These are phyloP conservation scores for Lactifluus rugatus DNA, from an alignment of 768 basidiomycete species.

Conservation along the genomic window DNA sequence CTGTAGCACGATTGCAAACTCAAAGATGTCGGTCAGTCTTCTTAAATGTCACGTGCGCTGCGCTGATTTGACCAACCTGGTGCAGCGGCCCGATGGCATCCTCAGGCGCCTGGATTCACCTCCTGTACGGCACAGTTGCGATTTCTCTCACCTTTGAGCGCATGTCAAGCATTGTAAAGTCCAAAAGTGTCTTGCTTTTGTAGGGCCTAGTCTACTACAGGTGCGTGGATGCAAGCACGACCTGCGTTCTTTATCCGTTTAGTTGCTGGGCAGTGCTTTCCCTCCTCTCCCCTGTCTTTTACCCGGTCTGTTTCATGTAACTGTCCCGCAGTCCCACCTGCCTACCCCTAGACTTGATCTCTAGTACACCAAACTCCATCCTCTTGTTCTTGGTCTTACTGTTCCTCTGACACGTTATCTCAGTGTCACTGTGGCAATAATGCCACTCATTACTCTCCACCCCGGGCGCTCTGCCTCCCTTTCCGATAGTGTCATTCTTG, in stretches of 20 bases:
- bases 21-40: slow-evolving; percentile 21
- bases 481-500: too few species aligned
- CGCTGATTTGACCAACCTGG: neutral
- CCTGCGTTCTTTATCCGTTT: slow-evolving; percentile 21
- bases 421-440: slow-evolving; percentile 45
- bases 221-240: neutral
- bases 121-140: slow-evolving; percentile 32
- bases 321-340: neutral
- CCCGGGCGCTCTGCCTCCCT: slow-evolving; percentile 23
- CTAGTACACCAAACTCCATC: neutral
- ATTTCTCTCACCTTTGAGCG: slow-evolving; percentile 28
- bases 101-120: slow-evolving; percentile 33
- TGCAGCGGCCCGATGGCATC: slow-evolving; percentile 24
- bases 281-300: neutral
- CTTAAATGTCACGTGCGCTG: too few species aligned
- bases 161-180: slow-evolving; percentile 19
- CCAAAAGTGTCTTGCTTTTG: neutral
- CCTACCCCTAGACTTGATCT: neutral
- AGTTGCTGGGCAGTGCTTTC: too few species aligned
- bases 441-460: slow-evolving; percentile 58
- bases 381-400: too few species aligned
- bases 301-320: neutral
- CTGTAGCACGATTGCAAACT: slow-evolving; percentile 32
- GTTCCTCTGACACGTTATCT: too few species aligned
- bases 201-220: slow-evolving; percentile 13